A percentile compares a stretch with the other conserved stretches of the same genome.
Conservation (phyloP, 768 basidiomycete genomes). For the Strobilomyces dryophilus region DNA sequence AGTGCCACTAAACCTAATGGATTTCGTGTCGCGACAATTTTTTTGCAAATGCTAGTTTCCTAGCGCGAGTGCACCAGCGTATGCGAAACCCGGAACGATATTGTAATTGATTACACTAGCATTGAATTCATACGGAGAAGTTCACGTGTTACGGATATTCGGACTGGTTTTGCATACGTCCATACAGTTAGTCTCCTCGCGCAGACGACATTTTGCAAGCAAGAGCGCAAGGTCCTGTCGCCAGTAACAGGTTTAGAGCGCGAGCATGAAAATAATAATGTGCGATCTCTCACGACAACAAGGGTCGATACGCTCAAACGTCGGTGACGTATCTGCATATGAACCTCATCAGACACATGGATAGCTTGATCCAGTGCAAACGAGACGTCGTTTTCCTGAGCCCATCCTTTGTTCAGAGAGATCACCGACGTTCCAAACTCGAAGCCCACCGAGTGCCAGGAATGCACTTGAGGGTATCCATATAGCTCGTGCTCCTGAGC, state of each 20-base stretch:
- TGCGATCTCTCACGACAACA: constrained; percentile 18
- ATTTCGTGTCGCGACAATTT: too few species aligned
- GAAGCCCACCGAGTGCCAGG: constrained; percentile 1
- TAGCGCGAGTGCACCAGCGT: too few species aligned
- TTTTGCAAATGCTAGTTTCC: too few species aligned
- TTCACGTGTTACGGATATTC: too few species aligned
- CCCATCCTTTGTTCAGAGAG: not conserved
- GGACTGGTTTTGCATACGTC: not conserved
- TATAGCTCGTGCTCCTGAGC: not conserved
- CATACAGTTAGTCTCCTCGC: not conserved
- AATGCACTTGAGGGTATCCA: not conserved
- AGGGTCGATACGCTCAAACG: constrained; percentile 20
- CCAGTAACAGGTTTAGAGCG: not conserved
- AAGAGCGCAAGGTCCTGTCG: constrained; percentile 24
- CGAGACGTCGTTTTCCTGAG: constrained; percentile 9
- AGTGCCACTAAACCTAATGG: too few species aligned
- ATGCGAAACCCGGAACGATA: too few species aligned
- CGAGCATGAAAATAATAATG: not conserved
- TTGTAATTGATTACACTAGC: too few species aligned
- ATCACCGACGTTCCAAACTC: not conserved
- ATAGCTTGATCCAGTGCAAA: constrained; percentile 3
- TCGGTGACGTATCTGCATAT: constrained; percentile 2
- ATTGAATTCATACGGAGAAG: too few species aligned
- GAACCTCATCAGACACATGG: not conserved
- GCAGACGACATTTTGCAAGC: constrained; percentile 2